A percentile compares a stretch with the other conserved stretches of the same genome.
Conservation (phyloP, 106 monocot species). For the Acorus calamus region DNA sequence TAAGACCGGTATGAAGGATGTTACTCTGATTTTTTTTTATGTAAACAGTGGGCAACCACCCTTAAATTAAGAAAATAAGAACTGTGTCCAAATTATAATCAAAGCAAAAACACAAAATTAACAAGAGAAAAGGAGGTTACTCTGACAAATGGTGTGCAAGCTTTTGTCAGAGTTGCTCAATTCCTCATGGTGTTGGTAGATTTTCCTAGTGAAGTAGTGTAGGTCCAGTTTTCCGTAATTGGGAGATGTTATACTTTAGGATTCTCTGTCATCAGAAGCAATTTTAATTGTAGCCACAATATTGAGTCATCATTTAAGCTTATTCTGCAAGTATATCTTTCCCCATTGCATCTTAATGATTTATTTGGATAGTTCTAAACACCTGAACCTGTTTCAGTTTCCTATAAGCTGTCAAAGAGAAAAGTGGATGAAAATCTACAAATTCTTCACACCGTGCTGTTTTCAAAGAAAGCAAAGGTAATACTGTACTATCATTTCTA, state of each 20-base stretch:
- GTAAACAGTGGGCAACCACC: not conserved
- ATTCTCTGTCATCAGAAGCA: too few relatives aligned
- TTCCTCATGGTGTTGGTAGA: too few relatives aligned
- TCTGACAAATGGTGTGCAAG: too few relatives aligned
- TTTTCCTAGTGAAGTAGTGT: too few relatives aligned
- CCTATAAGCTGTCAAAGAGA: constrained; percentile 83
- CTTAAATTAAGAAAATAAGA: not conserved
- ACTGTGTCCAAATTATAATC: too few relatives aligned
- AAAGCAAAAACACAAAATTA: too few relatives aligned
- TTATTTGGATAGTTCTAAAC: not conserved
- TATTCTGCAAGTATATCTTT: not conserved
- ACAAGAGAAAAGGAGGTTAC: too few relatives aligned
- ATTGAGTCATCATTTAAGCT: not conserved
- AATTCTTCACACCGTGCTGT: constrained; percentile 67
- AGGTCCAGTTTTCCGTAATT: too few relatives aligned
- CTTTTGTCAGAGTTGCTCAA: too few relatives aligned
- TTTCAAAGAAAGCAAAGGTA: constrained; percentile 78
- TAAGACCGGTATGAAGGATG: not conserved
- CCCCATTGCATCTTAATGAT: not conserved
- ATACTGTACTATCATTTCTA: not conserved
- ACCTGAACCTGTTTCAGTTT: constrained; percentile 38
- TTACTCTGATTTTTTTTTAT: not conserved
- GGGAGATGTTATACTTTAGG: too few relatives aligned
- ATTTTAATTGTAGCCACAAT: too few relatives aligned
- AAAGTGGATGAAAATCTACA: constrained; percentile 74